phyloP scores from a whole-genome alignment of 169 alveolate species.

The Eimeria tenella region DNA sequence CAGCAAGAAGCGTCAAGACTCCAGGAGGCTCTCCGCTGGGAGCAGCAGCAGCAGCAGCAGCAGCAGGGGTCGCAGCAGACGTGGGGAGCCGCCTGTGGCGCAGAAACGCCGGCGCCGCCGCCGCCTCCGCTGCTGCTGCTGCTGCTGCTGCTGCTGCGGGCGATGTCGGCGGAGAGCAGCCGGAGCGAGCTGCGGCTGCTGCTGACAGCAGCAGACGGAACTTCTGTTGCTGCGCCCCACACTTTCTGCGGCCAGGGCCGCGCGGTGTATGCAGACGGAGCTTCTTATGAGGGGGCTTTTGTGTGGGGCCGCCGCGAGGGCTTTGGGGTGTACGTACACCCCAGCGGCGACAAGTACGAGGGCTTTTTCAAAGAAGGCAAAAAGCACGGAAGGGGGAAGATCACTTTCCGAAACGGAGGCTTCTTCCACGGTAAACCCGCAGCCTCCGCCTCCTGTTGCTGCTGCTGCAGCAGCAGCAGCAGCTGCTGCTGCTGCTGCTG shows the following conservation, averaged over 20 bases:
- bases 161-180: too few species aligned
- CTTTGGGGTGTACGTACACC: constrained; percentile 92
- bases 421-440: constrained; percentile 80
- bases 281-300: constrained; percentile 92
- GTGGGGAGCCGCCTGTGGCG: too few species aligned
- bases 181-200: too few species aligned
- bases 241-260: constrained; percentile 89
- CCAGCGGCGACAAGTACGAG: constrained; percentile 94
- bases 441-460: background rate
- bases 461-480: background rate
- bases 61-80: too few species aligned
- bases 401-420: constrained; percentile 82
- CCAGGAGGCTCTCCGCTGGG: too few species aligned
- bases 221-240: constrained; percentile 38
- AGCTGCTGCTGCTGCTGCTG: background rate
- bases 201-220: too few species aligned
- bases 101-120: too few species aligned
- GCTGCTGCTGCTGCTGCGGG: too few species aligned
- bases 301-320: constrained; percentile 93
- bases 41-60: too few species aligned
- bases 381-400: constrained; percentile 94
- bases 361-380: constrained; percentile 93
- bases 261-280: constrained; percentile 92
- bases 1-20: too few species aligned
- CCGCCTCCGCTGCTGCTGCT: too few species aligned